Base-by-base conservation (phyloP, 352 stramenopile species). In the Phytophthora pluvialis region DNA sequence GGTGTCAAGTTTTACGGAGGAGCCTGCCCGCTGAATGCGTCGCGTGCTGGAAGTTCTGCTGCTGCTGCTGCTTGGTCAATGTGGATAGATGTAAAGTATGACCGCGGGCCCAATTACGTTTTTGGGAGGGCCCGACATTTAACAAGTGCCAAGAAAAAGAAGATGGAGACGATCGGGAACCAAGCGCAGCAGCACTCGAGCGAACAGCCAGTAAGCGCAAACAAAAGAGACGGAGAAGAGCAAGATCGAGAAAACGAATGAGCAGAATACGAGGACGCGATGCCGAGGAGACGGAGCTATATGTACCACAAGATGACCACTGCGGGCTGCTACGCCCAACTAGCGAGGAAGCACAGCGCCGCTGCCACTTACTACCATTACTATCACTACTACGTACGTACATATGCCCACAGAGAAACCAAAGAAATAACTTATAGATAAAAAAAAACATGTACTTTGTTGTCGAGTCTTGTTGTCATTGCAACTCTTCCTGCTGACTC, bases 351-450 rank as follows among this genome's bases (percentile, higher is more conserved):
- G 29, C 39, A 45, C 49, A 49, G 16, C 42, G 44, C 29, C 36
- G 35, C 36, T 55, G 32, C 32, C 54, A 57, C 50, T 59, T 61
- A 64, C 54, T 56, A 66, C 44, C 33, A 63, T 54, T 64, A 48
- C 48, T 60, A 63, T 53, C 48, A 67, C 45, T 64, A 55, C 46
- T 70, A 58, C 47, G 52, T 66, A 60, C 60, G 49, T 71, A 69
- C 57, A 64, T 66, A 60, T 47, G 21, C 21, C 26, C 33, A 36
- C 26, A 39, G 40, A 70, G 39, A 67, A 74, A 72, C 51, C 39
- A 47, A 70, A 76, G 51, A 78, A 81, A 79, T 83, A 85, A 85
- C 64, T 82, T 83, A 81, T 86, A 72, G 61, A 77, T 73, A 63
- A 78, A 21, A 21, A 77, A 71, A 60, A 71, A 53, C 52, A 67